A percentile compares a stretch with the other conserved stretches of the same genome.
phyloP scores from a whole-genome alignment of 106 monocot genomes.

The Acorus calamus region DNA sequence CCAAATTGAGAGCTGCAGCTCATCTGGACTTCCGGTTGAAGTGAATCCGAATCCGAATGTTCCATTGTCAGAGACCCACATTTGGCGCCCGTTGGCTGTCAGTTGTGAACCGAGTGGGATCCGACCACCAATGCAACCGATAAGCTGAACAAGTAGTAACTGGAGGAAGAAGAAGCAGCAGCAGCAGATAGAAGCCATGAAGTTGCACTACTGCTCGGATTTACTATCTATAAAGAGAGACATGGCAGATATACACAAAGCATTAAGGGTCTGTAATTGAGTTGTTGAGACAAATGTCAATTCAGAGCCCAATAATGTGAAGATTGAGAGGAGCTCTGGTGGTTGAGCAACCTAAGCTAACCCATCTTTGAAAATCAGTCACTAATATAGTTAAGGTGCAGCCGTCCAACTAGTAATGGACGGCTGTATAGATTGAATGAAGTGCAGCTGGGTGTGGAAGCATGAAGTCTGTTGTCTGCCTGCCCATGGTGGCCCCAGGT shows the following conservation, averaged over 20 bases:
- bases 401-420: too few species aligned
- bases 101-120: constrained; percentile 19
- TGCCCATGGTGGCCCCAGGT: too few species aligned
- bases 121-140: neutral
- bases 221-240: neutral
- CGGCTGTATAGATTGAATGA: too few species aligned
- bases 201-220: neutral
- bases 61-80: constrained; percentile 21
- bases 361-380: too few species aligned
- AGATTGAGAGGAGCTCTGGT: too few species aligned
- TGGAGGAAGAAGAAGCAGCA: neutral
- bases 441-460: too few species aligned
- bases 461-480: too few species aligned
- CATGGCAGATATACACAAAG: neutral
- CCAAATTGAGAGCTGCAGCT: constrained; percentile 24
- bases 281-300: too few species aligned
- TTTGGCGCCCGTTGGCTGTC: constrained; percentile 4
- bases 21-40: neutral
- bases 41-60: constrained; percentile 31
- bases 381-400: too few species aligned
- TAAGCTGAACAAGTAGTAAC: constrained; percentile 1
- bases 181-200: neutral
- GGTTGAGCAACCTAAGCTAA: too few species aligned
- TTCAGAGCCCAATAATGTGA: too few species aligned
- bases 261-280: too few species aligned